A percentile compares a stretch with the other conserved stretches of the same genome.
These are phyloP conservation scores for Reutealis trisperma DNA, from an alignment of 345 rosid species.

Conservation along the genomic window DNA sequence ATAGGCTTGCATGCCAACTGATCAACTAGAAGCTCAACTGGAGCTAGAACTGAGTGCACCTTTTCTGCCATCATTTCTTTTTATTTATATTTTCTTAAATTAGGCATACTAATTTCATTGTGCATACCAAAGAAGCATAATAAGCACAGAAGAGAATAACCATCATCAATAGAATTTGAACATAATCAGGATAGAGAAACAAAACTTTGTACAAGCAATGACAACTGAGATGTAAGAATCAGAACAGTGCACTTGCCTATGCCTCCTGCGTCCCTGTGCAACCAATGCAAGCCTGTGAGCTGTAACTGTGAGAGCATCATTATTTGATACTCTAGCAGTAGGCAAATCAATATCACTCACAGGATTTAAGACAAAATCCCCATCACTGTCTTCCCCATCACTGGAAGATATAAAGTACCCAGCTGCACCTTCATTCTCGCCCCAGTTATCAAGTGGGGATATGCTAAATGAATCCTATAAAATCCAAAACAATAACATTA, in stretches of 20 bases:
- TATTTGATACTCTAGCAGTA: conserved; percentile 38
- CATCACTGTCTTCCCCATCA: conserved; percentile 83
- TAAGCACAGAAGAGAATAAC: too few species aligned
- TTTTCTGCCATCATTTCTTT: too few species aligned
- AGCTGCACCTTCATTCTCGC: conserved; percentile 34
- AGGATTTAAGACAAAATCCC: conserved; percentile 56
- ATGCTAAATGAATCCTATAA: conserved; percentile 44
- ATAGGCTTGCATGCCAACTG: too few species aligned
- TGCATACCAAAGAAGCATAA: too few species aligned
- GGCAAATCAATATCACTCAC: conserved; percentile 57
- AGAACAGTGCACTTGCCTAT: conserved; percentile 51
- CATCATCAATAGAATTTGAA: too few species aligned
- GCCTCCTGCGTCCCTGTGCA: conserved; percentile 52
- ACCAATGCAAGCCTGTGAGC: conserved; percentile 66
- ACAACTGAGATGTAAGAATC: neutral
- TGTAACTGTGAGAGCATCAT: conserved; percentile 54
- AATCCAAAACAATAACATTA: neutral
- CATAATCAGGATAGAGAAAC: too few species aligned
- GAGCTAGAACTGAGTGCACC: too few species aligned
- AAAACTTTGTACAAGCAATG: neutral
- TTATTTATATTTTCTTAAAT: too few species aligned
- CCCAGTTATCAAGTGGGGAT: conserved; percentile 50
- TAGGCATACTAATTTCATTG: too few species aligned
- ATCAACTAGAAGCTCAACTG: too few species aligned
- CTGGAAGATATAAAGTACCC: conserved; percentile 61